A percentile compares a stretch with the other conserved stretches of the same genome.
Evolutionary conservation across 768 basidiomycete species (phyloP).

Genomic region (Boletus sp.): DNA sequence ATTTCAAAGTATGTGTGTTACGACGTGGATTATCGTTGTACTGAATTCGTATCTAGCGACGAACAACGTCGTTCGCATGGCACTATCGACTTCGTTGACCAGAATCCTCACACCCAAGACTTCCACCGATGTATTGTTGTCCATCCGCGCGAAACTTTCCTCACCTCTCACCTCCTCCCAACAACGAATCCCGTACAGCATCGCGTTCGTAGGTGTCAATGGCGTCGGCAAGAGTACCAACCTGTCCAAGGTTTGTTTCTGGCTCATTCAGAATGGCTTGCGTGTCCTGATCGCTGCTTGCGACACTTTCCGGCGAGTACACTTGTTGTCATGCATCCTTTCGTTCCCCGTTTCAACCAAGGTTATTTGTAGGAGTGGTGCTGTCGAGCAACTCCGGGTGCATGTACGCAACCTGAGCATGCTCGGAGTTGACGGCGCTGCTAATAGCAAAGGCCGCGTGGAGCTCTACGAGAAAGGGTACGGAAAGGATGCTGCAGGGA

Average conservation of each 20-base stretch:
- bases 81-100: conserved; percentile 84
- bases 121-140: conserved; percentile 91
- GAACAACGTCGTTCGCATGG: conserved; percentile 75
- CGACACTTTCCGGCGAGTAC: conserved; percentile 84
- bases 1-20: conserved; percentile 66
- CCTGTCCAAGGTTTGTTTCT: conserved; percentile 96
- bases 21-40: neutral
- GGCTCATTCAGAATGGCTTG: conserved; percentile 94
- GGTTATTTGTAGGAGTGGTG: conserved; percentile 65
- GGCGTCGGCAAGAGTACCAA: conserved; percentile 99
- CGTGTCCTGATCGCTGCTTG: conserved; percentile 96
- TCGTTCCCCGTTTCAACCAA: neutral
- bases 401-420: conserved; percentile 93
- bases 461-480: conserved; percentile 96
- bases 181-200: conserved; percentile 82
- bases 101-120: conserved; percentile 95
- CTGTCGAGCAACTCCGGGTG: conserved; percentile 95
- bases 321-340: neutral
- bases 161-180: conserved; percentile 71
- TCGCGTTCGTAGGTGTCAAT: conserved; percentile 97
- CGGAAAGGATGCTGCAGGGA: conserved; percentile 98
- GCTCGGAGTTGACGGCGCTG: conserved; percentile 68
- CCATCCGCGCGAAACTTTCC: conserved; percentile 84
- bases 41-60: conserved; percentile 52
- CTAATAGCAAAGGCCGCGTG: conserved; percentile 70